Base-by-base conservation (phyloP, 768 basidiomycete species). In the Polyporus arcularius region DNA sequence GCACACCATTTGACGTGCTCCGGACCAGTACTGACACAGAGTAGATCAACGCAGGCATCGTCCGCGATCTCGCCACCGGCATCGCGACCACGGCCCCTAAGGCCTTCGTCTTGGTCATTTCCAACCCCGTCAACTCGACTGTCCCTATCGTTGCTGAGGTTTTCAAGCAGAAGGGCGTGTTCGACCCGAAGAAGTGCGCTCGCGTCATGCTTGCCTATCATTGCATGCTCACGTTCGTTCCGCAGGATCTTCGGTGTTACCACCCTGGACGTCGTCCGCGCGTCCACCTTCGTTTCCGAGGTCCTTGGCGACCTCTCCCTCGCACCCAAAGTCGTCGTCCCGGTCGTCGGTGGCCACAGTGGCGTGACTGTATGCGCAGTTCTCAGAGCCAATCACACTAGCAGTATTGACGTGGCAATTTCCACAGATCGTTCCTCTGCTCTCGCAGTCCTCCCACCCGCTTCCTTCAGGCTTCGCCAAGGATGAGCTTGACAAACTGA, bases 101-200 rank as follows among this genome's bases (percentile, higher is more conserved):
- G 71, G 97, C 97, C 21, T 89, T 90, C 69, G 85, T 98, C 47
- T 85, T 95, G 51, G 95, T 99, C 67, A 98, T 99, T 75, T 96
- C 97, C 68, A 99, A 99, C 82, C 97, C 97, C 35, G 96, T 99
- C 73, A 98, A 99, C 85, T 98, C 96, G 45, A 98, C 97, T 41
- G 96, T 98, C 41, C 97, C 97, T 50, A 93, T 99, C 71, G 94
- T 94, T 48, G 94, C 86, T 15, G 96, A 98, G 76, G 89, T 96
- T 40, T 85, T 96, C 80, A 99, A 96, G 86, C 89, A 93, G 76
- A 84, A 89, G 65, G 88, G 87, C 47, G 90, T 93, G 31, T 98
- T 90, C 72, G 87, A 99, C 74, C 90, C 94, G 64, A 97, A 91
- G 81, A 85, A 85, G 96, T 94, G 72, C 42, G 79, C 66, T 48